Evolutionary conservation across 768 basidiomycete species (phyloP), one percentile per base, ranked within the genome.

Genomic region (Mycena vulgaris): DNA sequence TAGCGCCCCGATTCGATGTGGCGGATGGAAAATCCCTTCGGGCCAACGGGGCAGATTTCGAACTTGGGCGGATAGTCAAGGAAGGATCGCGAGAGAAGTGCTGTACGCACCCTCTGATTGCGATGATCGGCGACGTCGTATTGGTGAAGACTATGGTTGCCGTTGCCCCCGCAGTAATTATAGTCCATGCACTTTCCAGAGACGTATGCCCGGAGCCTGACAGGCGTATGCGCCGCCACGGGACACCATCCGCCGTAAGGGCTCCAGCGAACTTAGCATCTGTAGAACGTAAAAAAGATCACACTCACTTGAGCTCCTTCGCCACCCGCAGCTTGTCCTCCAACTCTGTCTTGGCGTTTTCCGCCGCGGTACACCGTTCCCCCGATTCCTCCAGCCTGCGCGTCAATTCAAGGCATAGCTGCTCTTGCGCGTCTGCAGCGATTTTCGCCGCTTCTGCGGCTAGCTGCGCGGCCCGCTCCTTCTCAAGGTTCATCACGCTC

Each of bases 251-350:
- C 51, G 17, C 28, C 19, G 49, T 63, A 28, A 19, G 49, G 62
- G 37, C 62, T 63, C n/a, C 1, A 21, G 0, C 3, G 23, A 7
- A 39, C 6, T 63, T 37, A 63, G 37, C 2, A 40, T 30, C n/a
- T 0, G 11, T n/a, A 5, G 13, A 14, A 16, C 4, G 33, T 9
- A 31, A 42, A 17, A 7, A 9, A 19, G 4, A 1, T n/a, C n/a
- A n/a, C n/a, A 52, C 51, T 63, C n/a, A 63, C 62, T 63, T 63
- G 4, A 53, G 21, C 40, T 63, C 37, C 57, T 30, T 25, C 37
- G 25, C n/a, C 1, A 13, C 45, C 3, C 16, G 40, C 3, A 59
- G 2, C 30, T 59, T 47, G 19, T 31, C 42, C 28, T 63, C 47
- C 48, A 63, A 19, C 35, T 63, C 48, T 10, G 4, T 21, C 13